Evolutionary conservation across 345 rosid species (phyloP).

Genomic region (Eucalyptus sp.): DNA sequence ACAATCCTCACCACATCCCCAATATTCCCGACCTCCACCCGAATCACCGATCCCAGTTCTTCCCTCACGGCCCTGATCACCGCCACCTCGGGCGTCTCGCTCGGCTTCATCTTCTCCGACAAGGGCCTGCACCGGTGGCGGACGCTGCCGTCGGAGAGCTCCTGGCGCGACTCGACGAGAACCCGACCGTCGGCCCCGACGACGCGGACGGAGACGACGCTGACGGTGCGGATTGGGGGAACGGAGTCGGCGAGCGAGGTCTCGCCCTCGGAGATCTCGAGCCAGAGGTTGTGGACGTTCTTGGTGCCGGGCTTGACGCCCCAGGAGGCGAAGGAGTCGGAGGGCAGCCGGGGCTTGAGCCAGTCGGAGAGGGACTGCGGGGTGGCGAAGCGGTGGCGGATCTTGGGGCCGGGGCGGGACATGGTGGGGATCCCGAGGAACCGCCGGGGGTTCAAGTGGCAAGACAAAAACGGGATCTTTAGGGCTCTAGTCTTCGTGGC

Average conservation of each 20-base stretch:
- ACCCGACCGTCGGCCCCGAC: constrained; percentile 20
- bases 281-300: constrained; percentile 96
- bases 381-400: constrained; percentile 31
- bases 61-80: constrained; percentile 63
- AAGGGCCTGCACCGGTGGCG: constrained; percentile 59
- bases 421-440: constrained; percentile 31
- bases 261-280: constrained; percentile 80
- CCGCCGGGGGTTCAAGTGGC: constrained; percentile 31
- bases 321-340: constrained; percentile 78
- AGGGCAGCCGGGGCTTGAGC: constrained; percentile 73
- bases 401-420: constrained; percentile 12
- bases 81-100: constrained; percentile 53
- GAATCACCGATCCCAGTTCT: constrained; percentile 59
- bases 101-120: constrained; percentile 88
- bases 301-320: constrained; percentile 92
- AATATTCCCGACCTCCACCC: not conserved
- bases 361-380: constrained; percentile 85
- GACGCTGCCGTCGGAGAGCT: constrained; percentile 64
- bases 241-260: constrained; percentile 50
- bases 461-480: constrained; percentile 19
- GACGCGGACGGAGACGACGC: constrained; percentile 53
- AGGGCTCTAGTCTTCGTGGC: constrained; percentile 14
- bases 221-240: constrained; percentile 72
- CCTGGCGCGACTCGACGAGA: constrained; percentile 70
- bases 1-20: constrained; percentile 19